Evolutionary conservation across 2,329 filamentous ascomycete species (phyloP), one percentile per base, ranked within the genome.

Genomic region (Alternaria arborescens): DNA sequence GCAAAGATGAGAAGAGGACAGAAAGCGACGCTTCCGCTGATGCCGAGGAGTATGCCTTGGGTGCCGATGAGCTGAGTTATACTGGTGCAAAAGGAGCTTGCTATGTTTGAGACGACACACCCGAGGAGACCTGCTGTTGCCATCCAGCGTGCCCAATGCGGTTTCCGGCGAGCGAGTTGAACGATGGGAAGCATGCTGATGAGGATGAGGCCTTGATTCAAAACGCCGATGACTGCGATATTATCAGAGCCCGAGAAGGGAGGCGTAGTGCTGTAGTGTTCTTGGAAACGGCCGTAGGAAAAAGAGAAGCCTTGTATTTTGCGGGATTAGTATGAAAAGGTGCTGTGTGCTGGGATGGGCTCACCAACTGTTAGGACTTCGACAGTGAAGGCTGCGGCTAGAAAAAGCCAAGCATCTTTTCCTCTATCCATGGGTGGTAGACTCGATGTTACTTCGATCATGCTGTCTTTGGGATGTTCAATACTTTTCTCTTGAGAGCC

Each of bases 241-340:
- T 82, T 79, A 0, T 82, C 72, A 20, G 72, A 82, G 2, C 82
- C 82, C 6, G 78, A 77, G 56, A 91, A 91, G 1, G 86, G 84
- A 4, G 82, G 82, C 61, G 88, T 82, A 2, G 81, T 84, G 41
- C 81, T 84, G 74, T 92, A 92, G 76, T 90, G 89, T 52, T 88
- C 83, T 66, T 91, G 88, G 71, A 92, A 91, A 30, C 92, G 83
- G 44, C 89, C 89, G 72, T 88, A 92, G 0, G 87, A 84, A 56
- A 88, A 88, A 0, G 88, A 86, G 60, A 91, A 90, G 5, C 89
- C 88, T 90, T 90, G 47, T 1, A 30, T 43, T 36, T 3, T 34
- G 8, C n/a, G 26, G 14, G 3, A 28, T 20, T 8, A 10, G 44
- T 36, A 36, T 16, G 32, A 36, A 16, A 14, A 14, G 32, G 32